phyloP scores from a whole-genome alignment of 306 rosid genomes.

The Lathyrus oleraceus region DNA sequence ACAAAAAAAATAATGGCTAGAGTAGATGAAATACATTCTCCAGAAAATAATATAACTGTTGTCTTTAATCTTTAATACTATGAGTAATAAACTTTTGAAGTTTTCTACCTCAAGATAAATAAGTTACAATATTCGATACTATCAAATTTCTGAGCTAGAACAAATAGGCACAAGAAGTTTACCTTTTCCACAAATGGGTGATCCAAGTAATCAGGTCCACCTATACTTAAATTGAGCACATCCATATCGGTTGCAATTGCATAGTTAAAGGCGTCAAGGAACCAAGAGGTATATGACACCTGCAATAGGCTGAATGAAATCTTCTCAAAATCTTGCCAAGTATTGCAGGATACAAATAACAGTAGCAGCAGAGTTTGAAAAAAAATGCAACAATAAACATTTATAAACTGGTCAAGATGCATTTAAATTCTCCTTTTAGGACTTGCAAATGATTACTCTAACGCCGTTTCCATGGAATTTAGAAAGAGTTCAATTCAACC shows the following conservation, averaged over 20 bases:
- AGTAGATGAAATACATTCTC: conserved; percentile 19
- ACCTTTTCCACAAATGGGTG: conserved; percentile 99
- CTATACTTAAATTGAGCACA: conserved; percentile 93
- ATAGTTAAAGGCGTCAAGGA: conserved; percentile 99
- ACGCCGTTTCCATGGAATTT: conserved; percentile 16
- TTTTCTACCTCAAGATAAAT: conserved; percentile 8
- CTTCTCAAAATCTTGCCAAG: conserved; percentile 69
- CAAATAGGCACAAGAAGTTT: conserved; percentile 15
- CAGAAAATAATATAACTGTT: conserved; percentile 18
- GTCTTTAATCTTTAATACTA: neutral
- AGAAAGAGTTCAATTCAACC: neutral
- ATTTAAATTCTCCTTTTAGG: conserved; percentile 16
- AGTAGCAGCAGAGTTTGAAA: conserved; percentile 7
- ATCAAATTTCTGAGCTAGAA: conserved; percentile 22
- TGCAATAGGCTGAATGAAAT: conserved; percentile 92
- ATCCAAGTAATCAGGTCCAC: conserved; percentile 99
- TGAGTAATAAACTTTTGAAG: conserved; percentile 3
- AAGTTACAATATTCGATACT: neutral
- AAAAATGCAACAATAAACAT: conserved; percentile 14
- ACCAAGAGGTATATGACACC: conserved; percentile 99
- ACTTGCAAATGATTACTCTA: conserved; percentile 12
- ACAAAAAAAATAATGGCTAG: conserved; percentile 2
- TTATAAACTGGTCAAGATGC: conserved; percentile 9
- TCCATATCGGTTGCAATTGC: conserved; percentile 96
- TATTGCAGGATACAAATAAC: conserved; percentile 32